Percentiles rank a stretch among this genome's conserved stretches.
phyloP scores from a whole-genome alignment of 164 flowering plant genomes.

The Kingdonia uniflora region DNA sequence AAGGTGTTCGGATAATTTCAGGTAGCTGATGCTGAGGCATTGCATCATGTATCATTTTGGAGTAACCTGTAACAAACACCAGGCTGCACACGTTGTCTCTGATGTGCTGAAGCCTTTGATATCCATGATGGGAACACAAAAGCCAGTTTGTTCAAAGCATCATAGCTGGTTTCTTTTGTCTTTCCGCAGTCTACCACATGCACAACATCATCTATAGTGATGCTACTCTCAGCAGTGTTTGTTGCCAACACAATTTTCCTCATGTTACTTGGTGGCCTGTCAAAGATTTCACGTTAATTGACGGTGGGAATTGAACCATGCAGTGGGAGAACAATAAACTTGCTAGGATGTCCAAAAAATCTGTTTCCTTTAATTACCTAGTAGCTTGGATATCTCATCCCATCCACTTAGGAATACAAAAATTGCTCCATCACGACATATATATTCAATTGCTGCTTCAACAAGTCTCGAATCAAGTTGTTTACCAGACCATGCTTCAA shows the following conservation, averaged over 20 bases:
- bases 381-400: slow-evolving; percentile 94
- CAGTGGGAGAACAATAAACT: slow-evolving; percentile 69
- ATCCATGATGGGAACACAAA: slow-evolving; percentile 94
- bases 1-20: slow-evolving; percentile 88
- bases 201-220: slow-evolving; percentile 95
- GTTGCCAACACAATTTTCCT: slow-evolving; percentile 95
- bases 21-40: slow-evolving; percentile 84
- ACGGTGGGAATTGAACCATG: slow-evolving; percentile 95
- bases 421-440: slow-evolving; percentile 84
- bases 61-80: slow-evolving; percentile 89
- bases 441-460: slow-evolving; percentile 74
- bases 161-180: slow-evolving; percentile 96
- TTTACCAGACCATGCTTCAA: slow-evolving; percentile 85
- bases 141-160: slow-evolving; percentile 93
- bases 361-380: slow-evolving; percentile 55
- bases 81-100: slow-evolving; percentile 97
- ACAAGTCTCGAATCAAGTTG: slow-evolving; percentile 86
- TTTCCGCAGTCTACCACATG: slow-evolving; percentile 95
- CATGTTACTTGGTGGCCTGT: slow-evolving; percentile 62
- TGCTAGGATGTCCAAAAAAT: slow-evolving; percentile 57
- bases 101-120: slow-evolving; percentile 98
- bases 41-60: slow-evolving; percentile 69
- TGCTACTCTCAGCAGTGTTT: slow-evolving; percentile 96
- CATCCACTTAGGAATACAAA: slow-evolving; percentile 96
- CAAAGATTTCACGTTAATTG: slow-evolving; percentile 92